These are phyloP conservation scores for Antarctomyces pellizariae DNA, from an alignment of 495 filamentous ascomycete genomes.

Conservation along the genomic window DNA sequence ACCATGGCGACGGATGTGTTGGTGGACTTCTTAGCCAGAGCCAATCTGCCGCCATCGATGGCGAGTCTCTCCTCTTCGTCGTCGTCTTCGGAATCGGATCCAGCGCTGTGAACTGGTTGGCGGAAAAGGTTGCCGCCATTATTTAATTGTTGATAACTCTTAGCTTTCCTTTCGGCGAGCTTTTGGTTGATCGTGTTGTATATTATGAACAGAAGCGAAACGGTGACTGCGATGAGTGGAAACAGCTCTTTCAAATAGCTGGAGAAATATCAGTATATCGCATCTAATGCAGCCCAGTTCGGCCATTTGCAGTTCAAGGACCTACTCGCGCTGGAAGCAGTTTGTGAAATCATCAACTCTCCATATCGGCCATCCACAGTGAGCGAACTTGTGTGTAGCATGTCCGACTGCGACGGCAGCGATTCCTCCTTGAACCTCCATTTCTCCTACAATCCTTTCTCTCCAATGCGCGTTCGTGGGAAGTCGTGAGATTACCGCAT, in stretches of 20 bases:
- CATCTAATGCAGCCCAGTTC: too few species aligned
- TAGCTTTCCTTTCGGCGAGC: too few species aligned
- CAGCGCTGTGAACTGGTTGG: too few species aligned
- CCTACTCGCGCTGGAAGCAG: conserved; percentile 81
- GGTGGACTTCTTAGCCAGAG: conserved; percentile 36
- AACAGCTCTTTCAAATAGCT: conserved; percentile 73
- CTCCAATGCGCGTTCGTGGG: too few species aligned
- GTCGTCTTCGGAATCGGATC: conserved; percentile 24
- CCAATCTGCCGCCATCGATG: conserved; percentile 28
- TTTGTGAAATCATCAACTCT: conserved; percentile 62
- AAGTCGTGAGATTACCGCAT: too few species aligned
- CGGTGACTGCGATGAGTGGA: conserved; percentile 42
- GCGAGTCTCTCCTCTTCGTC: conserved; percentile 44
- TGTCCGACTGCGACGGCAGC: too few species aligned
- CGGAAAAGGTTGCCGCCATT: conserved; percentile 15
- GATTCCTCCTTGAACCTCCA: too few species aligned
- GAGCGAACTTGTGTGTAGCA: conserved; percentile 37
- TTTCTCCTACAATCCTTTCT: too few species aligned
- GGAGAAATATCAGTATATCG: too few species aligned
- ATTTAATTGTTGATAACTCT: conserved; percentile 7
- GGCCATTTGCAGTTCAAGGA: too few species aligned
- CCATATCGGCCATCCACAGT: conserved; percentile 68
- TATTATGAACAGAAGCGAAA: conserved; percentile 43
- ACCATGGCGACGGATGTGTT: conserved; percentile 46
- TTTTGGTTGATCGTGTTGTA: too few species aligned